Evolutionary conservation across 2,329 filamentous ascomycete genomes (phyloP), one percentile per base, ranked within the genome.

Genomic region (Lachnellula subtilissima): DNA sequence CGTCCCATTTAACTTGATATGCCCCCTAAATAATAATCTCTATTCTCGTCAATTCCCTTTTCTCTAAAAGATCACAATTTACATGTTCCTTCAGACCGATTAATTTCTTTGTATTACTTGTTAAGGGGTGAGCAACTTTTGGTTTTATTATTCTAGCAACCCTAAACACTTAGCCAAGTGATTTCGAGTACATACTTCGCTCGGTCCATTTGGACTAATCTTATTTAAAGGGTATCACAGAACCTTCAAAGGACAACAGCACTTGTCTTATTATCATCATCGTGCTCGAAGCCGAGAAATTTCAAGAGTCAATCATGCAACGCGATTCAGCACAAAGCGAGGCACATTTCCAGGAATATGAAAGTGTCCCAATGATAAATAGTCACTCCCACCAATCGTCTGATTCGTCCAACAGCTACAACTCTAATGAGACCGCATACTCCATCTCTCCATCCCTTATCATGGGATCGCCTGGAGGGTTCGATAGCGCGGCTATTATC

Each of bases 211-310:
- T 32, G 39, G 50, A 54, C 51, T 57, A 54, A 59, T 59, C 14
- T 32, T 32, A 35, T 36, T 25, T 11, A 43, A 42, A 52, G 54
- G 50, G 56, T 46, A 51, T 22, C 45, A 59, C 56, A 59, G 56
- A 32, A 58, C 56, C 52, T 50, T 47, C 22, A 43, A 43, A 48
- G 56, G 54, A 48, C 36, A 25, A 54, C 42, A 48, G 40, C n/a
- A 51, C 22, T 36, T 15, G 17, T 19, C n/a, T 15, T 28, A 49
- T 17, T 40, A 2, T 25, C 40, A 22, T 52, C 48, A 46, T 17
- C 36, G 46, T 25, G 14, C 19, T 53, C 56, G 35, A 50, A 40
- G 23, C 46, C 37, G 35, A 56, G 45, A 19, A n/a, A n/a, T 32
- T n/a, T 47, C 32, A 42, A 5, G 12, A 23, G 28, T 19, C 25